Evolutionary conservation across 1,284 basidiomycete genomes (phyloP).

Genomic region (Melanopsichium pennsylvanicum): DNA sequence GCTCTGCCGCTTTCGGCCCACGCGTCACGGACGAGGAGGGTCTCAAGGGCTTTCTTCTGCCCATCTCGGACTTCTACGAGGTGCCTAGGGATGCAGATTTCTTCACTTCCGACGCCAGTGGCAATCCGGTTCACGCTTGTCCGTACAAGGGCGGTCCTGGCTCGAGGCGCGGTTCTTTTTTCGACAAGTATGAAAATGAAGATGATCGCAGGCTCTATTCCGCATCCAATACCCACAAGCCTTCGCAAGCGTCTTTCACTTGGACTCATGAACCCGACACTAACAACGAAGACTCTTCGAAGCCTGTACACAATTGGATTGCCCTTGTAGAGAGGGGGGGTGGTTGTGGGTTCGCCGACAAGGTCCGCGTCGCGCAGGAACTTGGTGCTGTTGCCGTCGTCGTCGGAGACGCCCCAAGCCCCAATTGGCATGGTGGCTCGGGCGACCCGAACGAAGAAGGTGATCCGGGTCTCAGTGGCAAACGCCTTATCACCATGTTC

Average conservation of each 20-base stretch:
- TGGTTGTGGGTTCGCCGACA: constrained; percentile 59
- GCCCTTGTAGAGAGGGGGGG: constrained; percentile 62
- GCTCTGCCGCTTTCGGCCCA: constrained; percentile 63
- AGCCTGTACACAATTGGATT: constrained; percentile 61
- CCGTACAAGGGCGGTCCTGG: constrained; percentile 53
- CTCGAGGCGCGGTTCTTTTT: constrained; percentile 11
- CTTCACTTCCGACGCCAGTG: constrained; percentile 15
- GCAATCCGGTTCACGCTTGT: constrained; percentile 39
- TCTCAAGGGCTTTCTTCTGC: constrained; percentile 49
- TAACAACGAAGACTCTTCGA: not conserved
- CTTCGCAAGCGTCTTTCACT: constrained; percentile 18
- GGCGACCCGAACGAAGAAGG: constrained; percentile 50
- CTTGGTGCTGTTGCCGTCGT: constrained; percentile 63
- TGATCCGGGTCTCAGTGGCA: constrained; percentile 47
- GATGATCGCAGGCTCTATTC: constrained; percentile 42
- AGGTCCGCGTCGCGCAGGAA: constrained; percentile 60
- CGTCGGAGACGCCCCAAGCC: constrained; percentile 57
- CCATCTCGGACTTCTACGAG: constrained; percentile 56
- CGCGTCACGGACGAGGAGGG: constrained; percentile 49
- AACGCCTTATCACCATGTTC: constrained; percentile 62
- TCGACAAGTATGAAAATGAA: constrained; percentile 27
- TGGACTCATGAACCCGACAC: constrained; percentile 15
- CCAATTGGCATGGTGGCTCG: constrained; percentile 38
- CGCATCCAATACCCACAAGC: constrained; percentile 4
- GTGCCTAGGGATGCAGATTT: constrained; percentile 19